These are phyloP conservation scores for Trypanosoma cruzi DNA, from an alignment of 208 protist genomes.

Conservation along the genomic window DNA sequence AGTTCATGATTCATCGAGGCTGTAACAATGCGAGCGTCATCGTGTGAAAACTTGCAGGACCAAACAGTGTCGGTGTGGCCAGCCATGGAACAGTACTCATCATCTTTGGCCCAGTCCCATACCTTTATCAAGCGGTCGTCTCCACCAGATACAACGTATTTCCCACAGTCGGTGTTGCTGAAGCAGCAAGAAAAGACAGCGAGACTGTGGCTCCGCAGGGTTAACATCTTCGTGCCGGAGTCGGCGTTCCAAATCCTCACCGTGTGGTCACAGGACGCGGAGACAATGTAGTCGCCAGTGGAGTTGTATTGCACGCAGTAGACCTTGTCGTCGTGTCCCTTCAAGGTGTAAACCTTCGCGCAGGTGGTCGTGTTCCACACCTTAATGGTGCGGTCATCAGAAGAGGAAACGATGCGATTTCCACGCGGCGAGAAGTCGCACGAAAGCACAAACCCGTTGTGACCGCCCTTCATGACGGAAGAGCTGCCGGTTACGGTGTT, in stretches of 20 bases:
- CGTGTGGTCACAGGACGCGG: slow-evolving; percentile 76
- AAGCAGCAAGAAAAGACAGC: slow-evolving; percentile 89
- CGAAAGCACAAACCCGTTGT: slow-evolving; percentile 89
- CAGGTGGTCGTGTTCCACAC: slow-evolving; percentile 77
- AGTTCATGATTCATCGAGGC: slow-evolving; percentile 89
- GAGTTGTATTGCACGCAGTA: slow-evolving; percentile 43
- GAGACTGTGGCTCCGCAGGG: slow-evolving; percentile 68
- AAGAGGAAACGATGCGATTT: slow-evolving; percentile 76
- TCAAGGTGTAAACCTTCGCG: slow-evolving; percentile 65
- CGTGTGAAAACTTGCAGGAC: slow-evolving; percentile 72
- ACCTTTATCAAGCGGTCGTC: slow-evolving; percentile 87
- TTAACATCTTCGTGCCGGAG: slow-evolving; percentile 52
- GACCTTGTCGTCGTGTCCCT: slow-evolving; percentile 45
- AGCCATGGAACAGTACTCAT: slow-evolving; percentile 57
- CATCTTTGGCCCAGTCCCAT: slow-evolving; percentile 75
- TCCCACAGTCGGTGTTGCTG: slow-evolving; percentile 68
- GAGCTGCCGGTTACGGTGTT: slow-evolving; percentile 56
- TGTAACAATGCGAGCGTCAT: slow-evolving; percentile 72
- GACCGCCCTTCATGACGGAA: slow-evolving; percentile 82
- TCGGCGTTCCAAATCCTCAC: slow-evolving; percentile 85
- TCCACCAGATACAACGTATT: slow-evolving; percentile 77
- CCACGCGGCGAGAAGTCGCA: slow-evolving; percentile 89
- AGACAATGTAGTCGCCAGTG: slow-evolving; percentile 47
- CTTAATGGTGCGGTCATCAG: slow-evolving; percentile 79
- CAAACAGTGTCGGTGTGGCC: slow-evolving; percentile 89